These are phyloP conservation scores for Cyclaneusma minus DNA, from an alignment of 2,329 filamentous ascomycete genomes.

Conservation along the genomic window DNA sequence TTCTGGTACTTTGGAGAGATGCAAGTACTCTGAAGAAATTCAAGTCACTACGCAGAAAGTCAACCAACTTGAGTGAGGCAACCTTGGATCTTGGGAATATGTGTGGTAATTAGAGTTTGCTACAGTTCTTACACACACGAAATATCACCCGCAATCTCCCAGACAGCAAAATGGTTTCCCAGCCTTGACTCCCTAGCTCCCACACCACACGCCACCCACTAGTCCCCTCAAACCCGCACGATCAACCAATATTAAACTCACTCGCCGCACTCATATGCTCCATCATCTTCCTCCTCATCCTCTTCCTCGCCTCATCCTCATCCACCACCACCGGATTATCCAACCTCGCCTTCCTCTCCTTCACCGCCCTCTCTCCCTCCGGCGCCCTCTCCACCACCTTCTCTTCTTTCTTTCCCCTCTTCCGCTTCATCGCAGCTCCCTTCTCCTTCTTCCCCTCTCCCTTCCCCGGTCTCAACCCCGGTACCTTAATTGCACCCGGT, in stretches of 20 bases:
- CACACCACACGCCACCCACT: too few relatives aligned
- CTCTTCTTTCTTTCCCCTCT: conserved; percentile 20
- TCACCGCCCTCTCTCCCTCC: conserved; percentile 17
- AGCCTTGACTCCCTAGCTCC: too few relatives aligned
- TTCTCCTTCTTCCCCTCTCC: conserved; percentile 25
- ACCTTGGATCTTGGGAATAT: too few relatives aligned
- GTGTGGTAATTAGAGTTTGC: too few relatives aligned
- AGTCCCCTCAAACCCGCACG: too few relatives aligned
- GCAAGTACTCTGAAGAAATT: too few relatives aligned
- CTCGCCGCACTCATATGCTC: conserved; percentile 37
- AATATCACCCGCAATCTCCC: too few relatives aligned
- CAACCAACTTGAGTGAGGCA: too few relatives aligned
- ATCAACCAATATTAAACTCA: conserved; percentile 55
- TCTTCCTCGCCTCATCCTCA: conserved; percentile 42
- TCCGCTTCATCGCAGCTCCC: conserved; percentile 19
- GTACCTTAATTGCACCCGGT: conserved; percentile 61
- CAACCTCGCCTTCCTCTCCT: conserved; percentile 20
- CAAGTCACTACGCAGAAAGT: too few relatives aligned
- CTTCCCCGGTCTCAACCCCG: conserved; percentile 25
- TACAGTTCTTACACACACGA: too few relatives aligned
- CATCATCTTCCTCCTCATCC: conserved; percentile 49
- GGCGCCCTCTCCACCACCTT: conserved; percentile 17
- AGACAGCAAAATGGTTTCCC: too few relatives aligned
- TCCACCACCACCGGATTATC: conserved; percentile 26
- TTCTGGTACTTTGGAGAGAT: too few relatives aligned